Percentiles rank a stretch among this genome's conserved stretches.
These are phyloP conservation scores for Psidium friedrichsthalianum DNA, from an alignment of 345 rosid species.

Conservation along the genomic window DNA sequence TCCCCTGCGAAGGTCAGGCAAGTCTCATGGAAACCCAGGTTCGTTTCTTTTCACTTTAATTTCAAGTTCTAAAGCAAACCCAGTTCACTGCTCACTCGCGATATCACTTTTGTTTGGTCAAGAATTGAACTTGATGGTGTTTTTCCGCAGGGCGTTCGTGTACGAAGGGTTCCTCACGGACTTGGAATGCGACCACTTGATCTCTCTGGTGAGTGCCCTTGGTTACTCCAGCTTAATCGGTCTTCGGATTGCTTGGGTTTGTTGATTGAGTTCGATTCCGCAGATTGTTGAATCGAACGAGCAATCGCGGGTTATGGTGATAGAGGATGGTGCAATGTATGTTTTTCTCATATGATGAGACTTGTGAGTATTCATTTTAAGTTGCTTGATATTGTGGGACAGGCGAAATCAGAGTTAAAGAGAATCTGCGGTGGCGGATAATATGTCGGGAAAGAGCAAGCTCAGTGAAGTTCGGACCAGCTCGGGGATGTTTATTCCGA, in stretches of 20 bases:
- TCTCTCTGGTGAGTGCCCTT: conserved; percentile 57
- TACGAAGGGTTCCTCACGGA: conserved; percentile 86
- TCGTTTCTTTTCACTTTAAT: not conserved
- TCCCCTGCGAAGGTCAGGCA: conserved; percentile 84
- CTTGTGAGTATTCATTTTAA: not conserved
- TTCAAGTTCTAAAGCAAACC: not conserved
- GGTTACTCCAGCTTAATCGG: not conserved
- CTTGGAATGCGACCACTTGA: conserved; percentile 90
- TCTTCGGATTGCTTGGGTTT: not conserved
- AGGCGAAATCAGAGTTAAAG: conserved; percentile 86
- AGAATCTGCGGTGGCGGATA: conserved; percentile 95
- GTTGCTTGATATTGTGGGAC: not conserved
- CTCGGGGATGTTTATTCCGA: conserved; percentile 88
- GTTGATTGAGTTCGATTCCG: not conserved
- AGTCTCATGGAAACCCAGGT: conserved; percentile 84
- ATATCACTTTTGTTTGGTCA: not conserved
- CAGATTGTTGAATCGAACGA: not conserved
- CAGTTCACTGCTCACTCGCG: not conserved
- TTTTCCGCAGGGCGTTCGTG: conserved; percentile 58
- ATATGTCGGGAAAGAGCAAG: conserved; percentile 68
- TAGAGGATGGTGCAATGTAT: not conserved
- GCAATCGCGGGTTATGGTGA: not conserved
- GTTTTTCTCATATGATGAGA: not conserved
- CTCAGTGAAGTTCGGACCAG: conserved; percentile 88
- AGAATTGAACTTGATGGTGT: not conserved